These are phyloP conservation scores for Ascochyta clinopodiicola DNA, from an alignment of 2,329 filamentous ascomycete species.

Conservation along the genomic window DNA sequence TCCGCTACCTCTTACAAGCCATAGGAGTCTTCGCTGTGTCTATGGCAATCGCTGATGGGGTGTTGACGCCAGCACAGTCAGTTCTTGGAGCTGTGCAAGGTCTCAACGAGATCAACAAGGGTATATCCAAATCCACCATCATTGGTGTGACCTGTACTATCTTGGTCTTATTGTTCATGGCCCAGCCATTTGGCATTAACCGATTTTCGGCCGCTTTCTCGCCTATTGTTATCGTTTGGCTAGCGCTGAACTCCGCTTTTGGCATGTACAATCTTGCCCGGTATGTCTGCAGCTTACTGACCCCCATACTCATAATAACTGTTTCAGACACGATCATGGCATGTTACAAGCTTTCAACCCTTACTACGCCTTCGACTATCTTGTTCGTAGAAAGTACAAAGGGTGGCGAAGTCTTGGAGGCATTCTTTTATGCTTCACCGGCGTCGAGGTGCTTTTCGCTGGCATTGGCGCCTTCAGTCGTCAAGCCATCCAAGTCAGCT, in stretches of 20 bases:
- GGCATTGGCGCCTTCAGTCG: constrained; percentile 79
- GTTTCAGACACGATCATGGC: constrained; percentile 52
- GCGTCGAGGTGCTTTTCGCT: constrained; percentile 77
- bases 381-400: constrained; percentile 63
- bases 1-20: constrained; percentile 63
- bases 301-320: constrained; percentile 18
- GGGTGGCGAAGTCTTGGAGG: constrained; percentile 73
- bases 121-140: constrained; percentile 64
- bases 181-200: constrained; percentile 70
- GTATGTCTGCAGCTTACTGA: constrained; percentile 10
- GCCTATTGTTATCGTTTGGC: constrained; percentile 72
- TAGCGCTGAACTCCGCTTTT: constrained; percentile 66
- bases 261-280: constrained; percentile 62
- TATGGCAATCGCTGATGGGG: constrained; percentile 71
- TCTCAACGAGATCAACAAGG: constrained; percentile 62
- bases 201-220: constrained; percentile 68
- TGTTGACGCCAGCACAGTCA: constrained; percentile 73
- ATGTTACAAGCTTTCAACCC: constrained; percentile 62
- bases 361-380: constrained; percentile 66
- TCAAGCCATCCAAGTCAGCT: constrained; percentile 74
- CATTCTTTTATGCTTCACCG: constrained; percentile 76
- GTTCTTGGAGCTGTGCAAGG: constrained; percentile 74
- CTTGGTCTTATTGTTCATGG: constrained; percentile 66
- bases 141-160: constrained; percentile 71
- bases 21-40: constrained; percentile 71